Evolutionary conservation across 2,329 filamentous ascomycete genomes (phyloP).

Genomic region (Nemania bipapillata): DNA sequence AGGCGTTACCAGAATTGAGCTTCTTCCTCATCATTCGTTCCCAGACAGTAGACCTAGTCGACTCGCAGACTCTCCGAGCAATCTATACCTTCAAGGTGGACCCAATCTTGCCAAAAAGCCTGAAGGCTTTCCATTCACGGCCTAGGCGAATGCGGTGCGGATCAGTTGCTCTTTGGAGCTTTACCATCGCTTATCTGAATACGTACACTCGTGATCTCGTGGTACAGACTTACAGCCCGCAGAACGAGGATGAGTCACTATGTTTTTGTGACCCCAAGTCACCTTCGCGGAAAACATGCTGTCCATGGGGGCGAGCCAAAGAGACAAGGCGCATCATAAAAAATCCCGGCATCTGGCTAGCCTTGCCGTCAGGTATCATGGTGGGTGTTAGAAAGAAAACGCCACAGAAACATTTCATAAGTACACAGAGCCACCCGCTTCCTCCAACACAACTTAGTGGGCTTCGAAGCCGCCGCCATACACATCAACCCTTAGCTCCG

Average conservation of each 20-base stretch:
- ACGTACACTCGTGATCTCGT: slow-evolving; percentile 70
- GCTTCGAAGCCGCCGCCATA: slow-evolving; percentile 49
- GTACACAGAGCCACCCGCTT: slow-evolving; percentile 36
- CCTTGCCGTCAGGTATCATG: slow-evolving; percentile 68
- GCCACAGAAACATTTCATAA: slow-evolving; percentile 42
- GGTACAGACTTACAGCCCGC: slow-evolving; percentile 70
- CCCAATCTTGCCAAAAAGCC: slow-evolving; percentile 66
- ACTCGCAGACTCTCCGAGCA: slow-evolving; percentile 65
- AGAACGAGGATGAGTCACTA: slow-evolving; percentile 65
- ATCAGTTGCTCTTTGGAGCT: slow-evolving; percentile 66
- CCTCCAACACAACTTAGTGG: slow-evolving; percentile 41
- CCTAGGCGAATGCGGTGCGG: slow-evolving; percentile 64
- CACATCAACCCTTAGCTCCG: slow-evolving; percentile 33
- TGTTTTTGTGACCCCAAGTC: slow-evolving; percentile 63
- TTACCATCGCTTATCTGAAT: slow-evolving; percentile 73
- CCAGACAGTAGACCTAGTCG: slow-evolving; percentile 68
- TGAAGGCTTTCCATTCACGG: slow-evolving; percentile 69
- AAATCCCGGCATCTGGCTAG: slow-evolving; percentile 74
- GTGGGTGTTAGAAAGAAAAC: slow-evolving; percentile 69
- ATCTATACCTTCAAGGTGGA: slow-evolving; percentile 72
- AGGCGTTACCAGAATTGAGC: slow-evolving; percentile 68
- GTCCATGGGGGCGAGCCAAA: slow-evolving; percentile 63
- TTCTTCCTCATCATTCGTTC: slow-evolving; percentile 70
- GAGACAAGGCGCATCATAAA: slow-evolving; percentile 64
- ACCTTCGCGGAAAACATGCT: slow-evolving; percentile 58